Base-by-base conservation (phyloP, 2,329 filamentous ascomycete genomes). In the Macrophomina phaseolina region DNA sequence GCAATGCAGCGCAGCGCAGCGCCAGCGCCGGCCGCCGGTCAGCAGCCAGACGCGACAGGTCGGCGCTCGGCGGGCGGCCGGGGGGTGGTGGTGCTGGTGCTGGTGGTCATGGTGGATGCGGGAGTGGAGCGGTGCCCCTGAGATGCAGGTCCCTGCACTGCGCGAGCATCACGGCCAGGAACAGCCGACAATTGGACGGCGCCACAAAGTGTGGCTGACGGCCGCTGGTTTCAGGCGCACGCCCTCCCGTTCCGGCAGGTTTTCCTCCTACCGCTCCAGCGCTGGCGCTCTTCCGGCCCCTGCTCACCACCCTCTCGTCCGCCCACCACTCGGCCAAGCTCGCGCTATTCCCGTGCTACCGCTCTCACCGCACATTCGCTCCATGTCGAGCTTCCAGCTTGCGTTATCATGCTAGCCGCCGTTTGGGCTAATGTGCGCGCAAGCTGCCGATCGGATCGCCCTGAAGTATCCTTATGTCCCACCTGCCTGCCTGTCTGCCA, bases 321-420 rank as follows among this genome's bases (percentile, higher is more conserved):
- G 58, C 56, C 56, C 56, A 48, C 56, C 16, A 61, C 30, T 23
- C 55, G 55, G 55, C 36, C 36, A 38, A 38, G 36, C 36, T 38
- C 36, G 56, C 58, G 34, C 58, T 62, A 62, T 49, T 62, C 58
- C 58, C 58, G 58, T 62, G 56, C 56, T 61, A 61, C 42, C 56
- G 40, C 56, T 45, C 45, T 62, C 58, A 62, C 58, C 58, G 58
- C 58, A 62, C 58, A 62, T 62, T 62, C 34, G 58, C 58, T 49
- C 42, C 40, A 46, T 62, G 32, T 51, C 45, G 32, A 62, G 58
- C 58, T 16, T 38, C 32, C 45, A 49, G 58, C 58, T 64, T 64
- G 61, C 61, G 61, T 64, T 64, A 64, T 64, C 61, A 42, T 64
- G 61, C 61, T 64, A 64, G 61, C 61, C 61, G 46, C 60, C 45